Evolutionary conservation across 805 yeast species (phyloP), one percentile per base, ranked within the genome.

Genomic region (Sporopachydermia quercuum): DNA sequence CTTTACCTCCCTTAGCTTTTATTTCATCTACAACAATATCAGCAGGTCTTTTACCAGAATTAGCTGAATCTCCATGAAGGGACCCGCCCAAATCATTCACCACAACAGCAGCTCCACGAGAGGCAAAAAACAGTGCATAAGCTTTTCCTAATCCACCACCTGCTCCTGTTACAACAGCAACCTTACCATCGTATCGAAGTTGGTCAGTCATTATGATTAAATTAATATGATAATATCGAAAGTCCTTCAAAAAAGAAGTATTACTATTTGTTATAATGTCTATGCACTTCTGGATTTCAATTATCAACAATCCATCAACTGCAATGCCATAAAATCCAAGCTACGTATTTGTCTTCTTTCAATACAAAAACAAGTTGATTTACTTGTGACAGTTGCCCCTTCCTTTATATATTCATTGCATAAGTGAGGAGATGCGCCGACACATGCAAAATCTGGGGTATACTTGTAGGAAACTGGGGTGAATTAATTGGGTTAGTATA

Each of bases 111-210:
- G 96, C 98, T 27, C 97, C 97, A 49, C 94, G 70, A 43, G 75
- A 65, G 35, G 94, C 97, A 60, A 70, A 89, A 49, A 80, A 85
- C 19, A 85, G 62, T 3, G 96, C 94, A 60, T 89, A 89, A 38
- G 76, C 76, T 51, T 71, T 81, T 16, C 98, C 98, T 36, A 89
- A 70, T 15, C 97, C 98, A 49, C 96, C 97, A 47, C 98, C 98
- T 37, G 96, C 91, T 23, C 98, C 98, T 38, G 96, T 89, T 56
- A 89, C 76, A 42, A 89, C 76, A 23, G 89, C 96, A 36, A 89
- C 96, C 57, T 81, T 78, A 50, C 77, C 85, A 52, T 83, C 79
- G 53, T 78, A 84, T 30, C 66, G 54, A 17, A 78, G 55, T 37
- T 8, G 8, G n/a, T 55, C 49, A 39, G 50, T 35, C 58, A 53